These are phyloP conservation scores for Xylariaceae sp. DNA, from an alignment of 2,329 filamentous ascomycete species.

Conservation along the genomic window DNA sequence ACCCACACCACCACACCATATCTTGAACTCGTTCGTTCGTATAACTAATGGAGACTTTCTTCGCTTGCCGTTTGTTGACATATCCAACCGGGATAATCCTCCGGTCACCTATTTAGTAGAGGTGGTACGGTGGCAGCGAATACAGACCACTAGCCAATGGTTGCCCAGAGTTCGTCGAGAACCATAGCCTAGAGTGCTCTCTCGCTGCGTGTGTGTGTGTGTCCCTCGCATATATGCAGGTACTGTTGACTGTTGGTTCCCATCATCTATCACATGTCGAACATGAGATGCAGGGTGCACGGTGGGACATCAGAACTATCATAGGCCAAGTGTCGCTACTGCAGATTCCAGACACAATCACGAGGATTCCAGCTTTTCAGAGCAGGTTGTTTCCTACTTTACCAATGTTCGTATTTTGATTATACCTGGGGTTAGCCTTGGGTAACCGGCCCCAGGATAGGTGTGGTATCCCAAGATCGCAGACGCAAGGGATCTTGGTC, in stretches of 20 bases:
- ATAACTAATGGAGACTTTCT: slow-evolving; percentile 19
- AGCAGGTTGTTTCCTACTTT: slow-evolving; percentile 2
- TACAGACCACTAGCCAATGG: slow-evolving; percentile 16
- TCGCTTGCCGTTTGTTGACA: slow-evolving; percentile 17
- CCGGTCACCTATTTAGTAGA: slow-evolving; percentile 7
- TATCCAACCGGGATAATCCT: slow-evolving; percentile 12
- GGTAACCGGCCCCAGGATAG: slow-evolving; percentile 11
- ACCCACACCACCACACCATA: slow-evolving; percentile 6
- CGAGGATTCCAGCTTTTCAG: slow-evolving; percentile 5
- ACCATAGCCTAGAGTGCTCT: not conserved
- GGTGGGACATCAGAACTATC: slow-evolving; percentile 7
- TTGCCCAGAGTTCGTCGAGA: slow-evolving; percentile 9
- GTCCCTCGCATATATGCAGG: slow-evolving; percentile 18
- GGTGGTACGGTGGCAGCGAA: slow-evolving; percentile 7
- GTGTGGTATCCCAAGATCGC: slow-evolving; percentile 3
- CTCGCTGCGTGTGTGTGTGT: not conserved
- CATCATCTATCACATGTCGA: slow-evolving; percentile 19
- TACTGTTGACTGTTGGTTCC: slow-evolving; percentile 12
- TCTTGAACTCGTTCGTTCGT: slow-evolving; percentile 9
- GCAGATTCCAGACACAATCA: slow-evolving; percentile 11
- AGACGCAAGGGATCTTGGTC: slow-evolving; percentile 10
- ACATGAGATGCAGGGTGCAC: not conserved
- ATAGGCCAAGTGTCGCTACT: slow-evolving; percentile 8
- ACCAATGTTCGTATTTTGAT: slow-evolving; percentile 9
- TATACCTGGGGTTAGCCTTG: slow-evolving; percentile 7